A percentile compares a stretch with the other conserved stretches of the same genome.
phyloP scores from a whole-genome alignment of 2,329 filamentous ascomycete genomes.

The Zasmidium cellare region DNA sequence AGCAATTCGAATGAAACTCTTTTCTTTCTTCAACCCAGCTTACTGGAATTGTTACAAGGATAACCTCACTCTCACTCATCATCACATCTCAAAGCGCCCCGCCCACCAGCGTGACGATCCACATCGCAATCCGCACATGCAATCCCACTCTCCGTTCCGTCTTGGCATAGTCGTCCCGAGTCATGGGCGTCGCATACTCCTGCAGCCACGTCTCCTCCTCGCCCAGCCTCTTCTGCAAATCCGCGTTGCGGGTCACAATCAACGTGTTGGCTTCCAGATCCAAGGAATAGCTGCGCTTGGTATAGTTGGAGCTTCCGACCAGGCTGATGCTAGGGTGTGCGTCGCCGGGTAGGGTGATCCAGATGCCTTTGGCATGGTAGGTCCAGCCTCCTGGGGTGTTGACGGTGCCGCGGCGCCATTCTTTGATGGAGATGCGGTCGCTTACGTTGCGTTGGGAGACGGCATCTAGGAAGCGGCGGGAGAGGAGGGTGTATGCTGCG shows the following conservation, averaged over 20 bases:
- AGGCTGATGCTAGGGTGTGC: slow-evolving; percentile 73
- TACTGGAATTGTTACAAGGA: too few species aligned
- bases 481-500: slow-evolving; percentile 86
- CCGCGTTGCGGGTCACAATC: slow-evolving; percentile 76
- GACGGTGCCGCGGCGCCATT: slow-evolving; percentile 84
- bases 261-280: slow-evolving; percentile 89
- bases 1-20: too few species aligned
- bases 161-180: slow-evolving; percentile 74
- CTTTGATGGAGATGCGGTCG: slow-evolving; percentile 69
- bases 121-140: slow-evolving; percentile 87
- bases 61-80: too few species aligned
- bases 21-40: too few species aligned
- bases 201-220: slow-evolving; percentile 81
- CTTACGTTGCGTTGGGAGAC: slow-evolving; percentile 55
- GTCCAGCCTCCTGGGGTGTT: slow-evolving; percentile 86
- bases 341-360: slow-evolving; percentile 71
- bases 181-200: slow-evolving; percentile 68
- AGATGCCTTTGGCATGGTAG: slow-evolving; percentile 95
- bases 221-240: slow-evolving; percentile 69
- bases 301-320: slow-evolving; percentile 93
- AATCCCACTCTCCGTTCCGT: slow-evolving; percentile 81
- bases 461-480: slow-evolving; percentile 73
- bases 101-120: slow-evolving; percentile 82
- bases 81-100: slow-evolving; percentile 68
- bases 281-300: slow-evolving; percentile 85